phyloP scores from a whole-genome alignment of 108 stramenopile species.

The Cyclotella cryptica region DNA sequence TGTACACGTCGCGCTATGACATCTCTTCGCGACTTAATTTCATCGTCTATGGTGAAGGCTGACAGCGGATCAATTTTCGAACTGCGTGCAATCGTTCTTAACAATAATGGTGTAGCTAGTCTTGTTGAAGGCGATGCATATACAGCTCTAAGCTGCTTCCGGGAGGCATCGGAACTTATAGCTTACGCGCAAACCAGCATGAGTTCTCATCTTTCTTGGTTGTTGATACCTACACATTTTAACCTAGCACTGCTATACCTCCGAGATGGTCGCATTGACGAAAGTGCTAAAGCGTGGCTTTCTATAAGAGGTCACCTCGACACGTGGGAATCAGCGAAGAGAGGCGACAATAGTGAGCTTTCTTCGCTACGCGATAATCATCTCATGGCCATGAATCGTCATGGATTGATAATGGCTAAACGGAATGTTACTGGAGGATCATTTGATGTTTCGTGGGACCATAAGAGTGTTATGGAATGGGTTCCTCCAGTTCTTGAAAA shows the following conservation, averaged over 20 bases:
- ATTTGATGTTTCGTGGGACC: conserved; percentile 9
- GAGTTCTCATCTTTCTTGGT: conserved; percentile 24
- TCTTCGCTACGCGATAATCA: conserved; percentile 18
- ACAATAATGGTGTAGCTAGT: conserved; percentile 40
- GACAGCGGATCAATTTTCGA: conserved; percentile 12
- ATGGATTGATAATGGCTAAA: conserved; percentile 45
- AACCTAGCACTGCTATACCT: conserved; percentile 52
- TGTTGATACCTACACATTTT: conserved; percentile 44
- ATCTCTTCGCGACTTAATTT: conserved; percentile 1
- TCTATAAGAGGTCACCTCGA: conserved; percentile 31
- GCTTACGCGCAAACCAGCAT: neutral
- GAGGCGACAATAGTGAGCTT: conserved; percentile 30
- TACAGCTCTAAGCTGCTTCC: conserved; percentile 43
- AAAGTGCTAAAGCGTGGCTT: conserved; percentile 48
- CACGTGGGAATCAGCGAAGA: conserved; percentile 45
- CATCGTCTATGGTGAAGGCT: neutral
- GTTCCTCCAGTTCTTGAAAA: conserved; percentile 28
- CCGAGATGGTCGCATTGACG: conserved; percentile 47
- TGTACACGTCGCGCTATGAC: conserved; percentile 26
- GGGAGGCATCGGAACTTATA: conserved; percentile 25
- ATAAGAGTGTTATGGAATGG: conserved; percentile 46
- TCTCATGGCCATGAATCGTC: conserved; percentile 44
- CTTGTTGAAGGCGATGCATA: conserved; percentile 41
- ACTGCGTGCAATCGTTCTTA: conserved; percentile 20
- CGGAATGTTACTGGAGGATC: conserved; percentile 16